Conservation (phyloP, 139 green algal genomes). For the Chlorella sp. region DNA sequence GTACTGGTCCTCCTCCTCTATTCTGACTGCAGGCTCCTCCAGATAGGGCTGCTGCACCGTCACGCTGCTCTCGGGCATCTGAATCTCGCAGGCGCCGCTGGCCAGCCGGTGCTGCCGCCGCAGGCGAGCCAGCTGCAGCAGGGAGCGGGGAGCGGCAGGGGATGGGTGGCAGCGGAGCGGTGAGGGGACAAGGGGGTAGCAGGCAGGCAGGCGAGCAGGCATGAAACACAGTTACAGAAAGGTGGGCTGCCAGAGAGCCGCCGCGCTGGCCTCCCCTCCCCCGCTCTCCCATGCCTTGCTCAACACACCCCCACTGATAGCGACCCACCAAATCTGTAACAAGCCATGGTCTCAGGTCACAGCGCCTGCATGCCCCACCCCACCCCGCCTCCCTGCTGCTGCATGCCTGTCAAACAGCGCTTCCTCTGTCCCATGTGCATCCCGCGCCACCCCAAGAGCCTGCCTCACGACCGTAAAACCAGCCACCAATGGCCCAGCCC, state of each 20-base stretch:
- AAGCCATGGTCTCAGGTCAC: too few species aligned
- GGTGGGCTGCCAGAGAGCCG: not conserved
- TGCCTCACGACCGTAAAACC: too few species aligned
- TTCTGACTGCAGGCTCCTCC: not conserved
- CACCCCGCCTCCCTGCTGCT: too few species aligned
- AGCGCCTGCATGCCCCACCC: too few species aligned
- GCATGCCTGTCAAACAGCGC: too few species aligned
- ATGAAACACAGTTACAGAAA: not conserved
- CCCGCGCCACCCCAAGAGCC: too few species aligned
- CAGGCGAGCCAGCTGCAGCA: conserved; percentile 45
- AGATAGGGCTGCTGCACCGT: not conserved
- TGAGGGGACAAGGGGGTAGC: not conserved
- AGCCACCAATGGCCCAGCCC: too few species aligned
- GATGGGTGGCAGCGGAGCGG: not conserved
- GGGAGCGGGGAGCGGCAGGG: not conserved
- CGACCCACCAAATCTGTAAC: too few species aligned
- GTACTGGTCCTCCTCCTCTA: conserved; percentile 30
- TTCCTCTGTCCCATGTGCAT: too few species aligned
- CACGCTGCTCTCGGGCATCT: conserved; percentile 69
- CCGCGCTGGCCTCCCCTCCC: not conserved
- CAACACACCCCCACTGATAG: too few species aligned
- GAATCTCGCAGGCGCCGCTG: conserved; percentile 69
- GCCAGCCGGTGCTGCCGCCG: conserved; percentile 50
- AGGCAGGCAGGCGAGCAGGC: not conserved
- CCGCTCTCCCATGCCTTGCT: not conserved